Conservation (phyloP, 495 filamentous ascomycete species). For the Pseudevernia furfuracea region DNA sequence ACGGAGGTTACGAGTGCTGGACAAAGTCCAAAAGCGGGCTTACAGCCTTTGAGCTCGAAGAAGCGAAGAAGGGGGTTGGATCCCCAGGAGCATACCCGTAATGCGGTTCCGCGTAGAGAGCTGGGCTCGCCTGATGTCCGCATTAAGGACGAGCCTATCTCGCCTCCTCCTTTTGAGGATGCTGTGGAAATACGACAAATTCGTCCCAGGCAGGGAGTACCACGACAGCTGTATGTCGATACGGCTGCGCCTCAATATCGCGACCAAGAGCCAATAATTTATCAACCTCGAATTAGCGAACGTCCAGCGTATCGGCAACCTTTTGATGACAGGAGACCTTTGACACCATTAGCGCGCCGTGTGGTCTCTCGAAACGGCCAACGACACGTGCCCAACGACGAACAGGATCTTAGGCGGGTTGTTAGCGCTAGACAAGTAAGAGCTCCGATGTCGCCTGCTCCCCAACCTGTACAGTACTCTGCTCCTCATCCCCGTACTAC, state of each 20-base stretch:
- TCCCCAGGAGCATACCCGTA: constrained; percentile 30
- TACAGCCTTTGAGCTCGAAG: constrained; percentile 35
- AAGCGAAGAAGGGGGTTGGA: constrained; percentile 44
- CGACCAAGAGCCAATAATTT: constrained; percentile 13
- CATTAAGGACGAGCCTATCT: constrained; percentile 84
- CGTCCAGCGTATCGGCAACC: constrained; percentile 13
- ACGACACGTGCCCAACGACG: constrained; percentile 28
- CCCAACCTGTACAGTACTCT: constrained; percentile 22
- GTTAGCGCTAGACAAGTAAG: constrained; percentile 45
- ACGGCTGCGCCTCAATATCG: constrained; percentile 40
- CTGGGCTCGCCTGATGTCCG: constrained; percentile 43
- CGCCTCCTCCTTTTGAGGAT: constrained; percentile 63
- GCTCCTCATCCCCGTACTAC: constrained; percentile 33
- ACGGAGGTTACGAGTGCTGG: constrained; percentile 14
- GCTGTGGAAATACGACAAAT: constrained; percentile 32
- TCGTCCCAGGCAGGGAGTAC: constrained; percentile 43
- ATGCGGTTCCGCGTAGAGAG: constrained; percentile 31
- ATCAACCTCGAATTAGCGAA: constrained; percentile 14
- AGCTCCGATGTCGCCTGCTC: constrained; percentile 29
- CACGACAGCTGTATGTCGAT: constrained; percentile 42
- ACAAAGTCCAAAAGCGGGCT: constrained; percentile 35
- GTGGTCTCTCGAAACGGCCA: constrained; percentile 18
- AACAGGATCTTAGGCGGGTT: constrained; percentile 51
- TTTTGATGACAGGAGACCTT: constrained; percentile 11
- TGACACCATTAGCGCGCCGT: constrained; percentile 20